Base-by-base conservation (phyloP, 352 stramenopile genomes). In the Saprolegnia parasitica region DNA sequence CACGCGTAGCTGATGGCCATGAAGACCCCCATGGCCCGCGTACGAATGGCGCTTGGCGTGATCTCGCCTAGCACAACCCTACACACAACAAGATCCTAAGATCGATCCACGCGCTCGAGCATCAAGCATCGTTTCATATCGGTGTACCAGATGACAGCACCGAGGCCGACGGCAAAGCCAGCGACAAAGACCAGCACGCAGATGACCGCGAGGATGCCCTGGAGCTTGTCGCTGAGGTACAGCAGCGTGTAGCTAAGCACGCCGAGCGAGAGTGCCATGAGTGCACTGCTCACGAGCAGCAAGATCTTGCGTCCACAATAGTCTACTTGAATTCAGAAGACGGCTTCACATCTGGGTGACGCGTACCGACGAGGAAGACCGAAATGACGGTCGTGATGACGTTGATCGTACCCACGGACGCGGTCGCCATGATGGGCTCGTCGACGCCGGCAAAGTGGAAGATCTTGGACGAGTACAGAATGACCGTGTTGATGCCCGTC, bases 401-500 rank as follows among this genome's bases (percentile, higher is more conserved):
- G 58, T 96, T 96, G 35, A 78, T 78, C 13, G 90, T 74, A 13
- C 78, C 74, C 21, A 96, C 87, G 3, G 91, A 75, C 6, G 82
- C 78, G 0, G 88, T 96, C 16, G 85, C 87, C 26, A 95, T 77
- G 60, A 95, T 90, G 42, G 89, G 87, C 54, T 92, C 89, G 21
- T 86, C 86, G 50, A 96, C 84, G 62, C 89, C 89, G 13, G 89
- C 89, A 67, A 97, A 87, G 56, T 91, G 80, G 68, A 97, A 96
- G 71, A 97, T 96, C 72, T 93, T 94, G 57, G 87, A 85, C 4
- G 88, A 96, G 71, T 97, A 97, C 35, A 97, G 74, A 78, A 96
- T 93, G 35, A 97, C 90, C 9, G 86, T 96, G 76, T 97, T 97
- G 75, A 97, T 96, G 0, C 90, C 90, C 32, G 90, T 95, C 79